A percentile compares a stretch with the other conserved stretches of the same genome.
These are phyloP conservation scores for Sistotremastrum niveocremeum DNA, from an alignment of 768 basidiomycete species.

Conservation along the genomic window DNA sequence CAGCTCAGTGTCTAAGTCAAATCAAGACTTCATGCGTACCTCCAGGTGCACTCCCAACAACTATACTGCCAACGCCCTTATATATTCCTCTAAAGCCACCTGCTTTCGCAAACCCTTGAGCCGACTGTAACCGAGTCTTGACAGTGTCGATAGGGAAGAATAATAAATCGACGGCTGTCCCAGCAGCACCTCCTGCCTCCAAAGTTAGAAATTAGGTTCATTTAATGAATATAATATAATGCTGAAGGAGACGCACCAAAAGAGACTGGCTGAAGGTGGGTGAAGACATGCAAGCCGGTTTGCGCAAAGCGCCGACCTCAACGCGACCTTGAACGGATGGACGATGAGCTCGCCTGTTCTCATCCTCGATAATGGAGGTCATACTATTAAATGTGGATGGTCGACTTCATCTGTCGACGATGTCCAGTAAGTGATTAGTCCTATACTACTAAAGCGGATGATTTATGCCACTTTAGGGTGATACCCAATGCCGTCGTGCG, in stretches of 20 bases:
- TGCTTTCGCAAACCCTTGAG: conserved; percentile 70
- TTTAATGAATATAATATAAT: background rate
- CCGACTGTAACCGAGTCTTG: conserved; percentile 88
- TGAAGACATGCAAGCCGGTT: background rate
- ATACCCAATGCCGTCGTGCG: conserved; percentile 74
- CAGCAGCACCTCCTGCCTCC: conserved; percentile 83
- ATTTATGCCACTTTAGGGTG: conserved; percentile 27
- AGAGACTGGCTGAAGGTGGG: conserved; percentile 35
- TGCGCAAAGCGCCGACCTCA: no score
- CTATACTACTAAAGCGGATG: background rate
- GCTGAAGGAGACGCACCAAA: conserved; percentile 19
- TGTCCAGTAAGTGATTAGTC: conserved; percentile 17
- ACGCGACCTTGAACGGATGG: background rate
- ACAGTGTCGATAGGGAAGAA: conserved; percentile 97
- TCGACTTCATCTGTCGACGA: conserved; percentile 17
- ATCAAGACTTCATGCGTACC: conserved; percentile 32
- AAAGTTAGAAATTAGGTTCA: background rate
- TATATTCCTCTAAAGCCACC: conserved; percentile 90
- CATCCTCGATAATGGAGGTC: conserved; percentile 81
- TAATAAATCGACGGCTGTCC: conserved; percentile 84
- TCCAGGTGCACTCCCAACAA: conserved; percentile 91
- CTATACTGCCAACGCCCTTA: conserved; percentile 86
- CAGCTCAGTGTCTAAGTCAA: background rate
- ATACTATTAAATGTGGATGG: conserved; percentile 64
- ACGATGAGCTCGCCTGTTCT: conserved; percentile 27